phyloP scores from a whole-genome alignment of 1,139 yeast genomes.

The Pichia sp. region DNA sequence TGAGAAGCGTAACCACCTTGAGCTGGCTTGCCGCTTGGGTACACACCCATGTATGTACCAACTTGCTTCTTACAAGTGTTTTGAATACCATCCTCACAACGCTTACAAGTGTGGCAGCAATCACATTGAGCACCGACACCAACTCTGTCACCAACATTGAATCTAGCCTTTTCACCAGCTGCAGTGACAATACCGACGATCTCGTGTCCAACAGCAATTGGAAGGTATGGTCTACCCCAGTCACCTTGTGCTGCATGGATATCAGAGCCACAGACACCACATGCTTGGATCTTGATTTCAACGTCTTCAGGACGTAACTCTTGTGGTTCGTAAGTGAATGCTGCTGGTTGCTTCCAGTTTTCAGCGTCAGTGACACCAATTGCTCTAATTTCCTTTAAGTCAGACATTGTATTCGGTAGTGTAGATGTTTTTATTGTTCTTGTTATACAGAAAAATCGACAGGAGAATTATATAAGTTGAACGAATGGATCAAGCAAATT shows the following conservation, averaged over 20 bases:
- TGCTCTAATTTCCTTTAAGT: too few species aligned
- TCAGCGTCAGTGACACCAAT: slow-evolving; percentile 34
- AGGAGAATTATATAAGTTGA: too few species aligned
- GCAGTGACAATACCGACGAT: slow-evolving; percentile 35
- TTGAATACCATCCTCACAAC: slow-evolving; percentile 39
- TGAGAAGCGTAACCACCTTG: slow-evolving; percentile 60
- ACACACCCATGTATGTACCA: slow-evolving; percentile 38
- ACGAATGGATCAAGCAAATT: too few species aligned
- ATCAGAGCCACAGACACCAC: slow-evolving; percentile 60
- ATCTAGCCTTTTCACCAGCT: slow-evolving; percentile 35
- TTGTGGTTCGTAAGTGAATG: slow-evolving; percentile 34
- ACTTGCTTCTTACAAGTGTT: slow-evolving; percentile 36
- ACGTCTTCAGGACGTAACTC: slow-evolving; percentile 44
- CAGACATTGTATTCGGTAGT: too few species aligned
- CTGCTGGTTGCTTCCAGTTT: slow-evolving; percentile 39
- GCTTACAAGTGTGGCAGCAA: slow-evolving; percentile 40
- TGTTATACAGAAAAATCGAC: too few species aligned
- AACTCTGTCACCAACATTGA: slow-evolving; percentile 50
- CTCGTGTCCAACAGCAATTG: slow-evolving; percentile 39
- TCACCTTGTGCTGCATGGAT: slow-evolving; percentile 34
- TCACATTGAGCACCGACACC: slow-evolving; percentile 54
- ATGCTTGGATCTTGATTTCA: slow-evolving; percentile 39
- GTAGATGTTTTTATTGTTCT: too few species aligned
- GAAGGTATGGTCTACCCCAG: slow-evolving; percentile 29
- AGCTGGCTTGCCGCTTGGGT: slow-evolving; percentile 21